Base-by-base conservation (phyloP, 1,284 basidiomycete species). In the Exobasidium cylindrosporum region DNA sequence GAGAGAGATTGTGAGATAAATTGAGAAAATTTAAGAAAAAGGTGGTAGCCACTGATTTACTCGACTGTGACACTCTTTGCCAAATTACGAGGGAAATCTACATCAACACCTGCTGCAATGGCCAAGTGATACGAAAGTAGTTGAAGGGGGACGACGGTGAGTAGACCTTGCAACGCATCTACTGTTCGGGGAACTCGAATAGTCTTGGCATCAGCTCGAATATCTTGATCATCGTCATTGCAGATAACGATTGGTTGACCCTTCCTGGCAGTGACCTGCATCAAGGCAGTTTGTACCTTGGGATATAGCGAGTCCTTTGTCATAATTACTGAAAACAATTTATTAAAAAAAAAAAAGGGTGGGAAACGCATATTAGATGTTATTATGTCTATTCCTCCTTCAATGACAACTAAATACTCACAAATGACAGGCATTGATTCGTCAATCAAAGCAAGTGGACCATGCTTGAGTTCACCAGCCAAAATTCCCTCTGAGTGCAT, bases 381-480 rank as follows among this genome's bases (percentile, higher is more conserved):
- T n/a, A n/a, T n/a, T n/a, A n/a, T n/a, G n/a, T n/a, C n/a, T n/a
- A n/a, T n/a, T n/a, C n/a, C n/a, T n/a, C n/a, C n/a, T n/a, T n/a
- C n/a, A n/a, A n/a, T n/a, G n/a, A n/a, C n/a, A n/a, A n/a, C n/a
- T n/a, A 91, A n/a, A n/a, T n/a, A n/a, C n/a, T n/a, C n/a, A n/a
- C n/a, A n/a, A 44, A 79, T 79, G 47, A 79, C 77, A 29, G 77
- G 93, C 87, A 96, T 94, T 83, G 94, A 92, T 84, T 97, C 95
- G 81, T 98, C 95, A 79, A 98, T 90, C 68, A 98, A 84, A 58
- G 96, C 95, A 60, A 98, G 87, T 58, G 96, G 96, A 56, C 96
- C 96, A 81, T 99, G 96, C 84, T 98, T 98, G 73, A 98, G 85
- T 84, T 99, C 96, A 73, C 95, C 95, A 44, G 95, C 95, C 60